These are phyloP conservation scores for Gracilaria domingensis DNA, from an alignment of 23 red algal species.

Conservation along the genomic window DNA sequence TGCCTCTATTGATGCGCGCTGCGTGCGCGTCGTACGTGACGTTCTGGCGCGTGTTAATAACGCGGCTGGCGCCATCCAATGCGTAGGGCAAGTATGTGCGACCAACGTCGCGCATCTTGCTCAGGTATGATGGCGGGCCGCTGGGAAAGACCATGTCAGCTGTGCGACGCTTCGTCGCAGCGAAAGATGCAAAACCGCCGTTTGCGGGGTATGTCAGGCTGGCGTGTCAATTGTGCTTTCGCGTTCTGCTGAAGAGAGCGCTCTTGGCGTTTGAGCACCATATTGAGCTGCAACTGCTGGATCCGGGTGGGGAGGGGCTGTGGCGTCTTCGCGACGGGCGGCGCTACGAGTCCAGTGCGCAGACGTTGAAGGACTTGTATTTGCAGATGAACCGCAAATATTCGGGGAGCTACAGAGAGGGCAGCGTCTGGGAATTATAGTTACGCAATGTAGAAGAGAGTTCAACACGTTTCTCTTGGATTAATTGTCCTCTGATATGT, in stretches of 20 bases:
- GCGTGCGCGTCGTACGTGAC: conserved; percentile 59
- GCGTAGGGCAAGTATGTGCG: conserved; percentile 73
- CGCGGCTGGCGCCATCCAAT: conserved; percentile 80
- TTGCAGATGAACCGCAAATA: conserved; percentile 47
- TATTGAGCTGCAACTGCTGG: conserved; percentile 35
- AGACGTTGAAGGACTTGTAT: conserved; percentile 59
- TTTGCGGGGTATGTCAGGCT: conserved; percentile 81
- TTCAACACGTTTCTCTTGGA: too few species aligned
- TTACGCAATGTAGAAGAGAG: too few species aligned
- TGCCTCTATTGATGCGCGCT: conserved; percentile 66
- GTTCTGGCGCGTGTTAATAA: conserved; percentile 76
- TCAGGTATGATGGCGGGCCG: neutral
- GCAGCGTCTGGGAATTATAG: too few species aligned
- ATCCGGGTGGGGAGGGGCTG: conserved; percentile 59
- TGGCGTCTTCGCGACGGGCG: conserved; percentile 67
- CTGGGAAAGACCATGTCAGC: neutral
- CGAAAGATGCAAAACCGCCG: neutral
- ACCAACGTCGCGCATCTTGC: conserved; percentile 40
- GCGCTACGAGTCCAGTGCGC: neutral
- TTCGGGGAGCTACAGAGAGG: conserved; percentile 66
- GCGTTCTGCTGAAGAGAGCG: conserved; percentile 73
- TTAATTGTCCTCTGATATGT: too few species aligned
- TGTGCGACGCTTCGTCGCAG: neutral
- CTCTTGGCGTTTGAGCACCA: conserved; percentile 33
- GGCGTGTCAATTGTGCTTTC: conserved; percentile 92